Evolutionary conservation across 371 early-diverging fungal species (phyloP).

Genomic region (Amoeboaphelidium protococcarum): DNA sequence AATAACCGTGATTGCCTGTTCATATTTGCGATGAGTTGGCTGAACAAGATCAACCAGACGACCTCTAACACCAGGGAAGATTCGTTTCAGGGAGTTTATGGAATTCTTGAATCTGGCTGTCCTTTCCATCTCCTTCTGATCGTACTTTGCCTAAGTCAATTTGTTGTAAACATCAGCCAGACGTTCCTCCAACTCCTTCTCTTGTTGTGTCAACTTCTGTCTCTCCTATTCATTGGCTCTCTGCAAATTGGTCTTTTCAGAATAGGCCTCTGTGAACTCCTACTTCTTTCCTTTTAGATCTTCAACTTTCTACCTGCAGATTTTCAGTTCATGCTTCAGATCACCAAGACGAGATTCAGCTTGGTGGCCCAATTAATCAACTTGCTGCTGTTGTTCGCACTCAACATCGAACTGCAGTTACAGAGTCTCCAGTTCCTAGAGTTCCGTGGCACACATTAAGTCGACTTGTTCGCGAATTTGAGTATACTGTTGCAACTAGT

Average conservation of each 20-base stretch:
- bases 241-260: too few species aligned
- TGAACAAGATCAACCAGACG: constrained; percentile 64
- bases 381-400: background rate
- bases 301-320: background rate
- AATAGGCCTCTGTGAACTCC: background rate
- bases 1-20: constrained; percentile 40
- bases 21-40: constrained; percentile 80
- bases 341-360: background rate
- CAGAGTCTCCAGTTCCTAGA: background rate
- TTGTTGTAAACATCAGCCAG: constrained; percentile 2
- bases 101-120: constrained; percentile 41
- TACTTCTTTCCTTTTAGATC: background rate
- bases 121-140: constrained; percentile 51
- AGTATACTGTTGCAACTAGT: background rate
- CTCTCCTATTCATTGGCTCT: constrained; percentile 5
- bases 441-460: too few species aligned
- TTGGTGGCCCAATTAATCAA: background rate
- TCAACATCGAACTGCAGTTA: background rate
- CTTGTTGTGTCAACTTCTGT: constrained; percentile 4
- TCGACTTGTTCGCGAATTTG: background rate
- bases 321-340: background rate
- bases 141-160: constrained; percentile 31
- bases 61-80: constrained; percentile 71
- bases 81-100: constrained; percentile 45
- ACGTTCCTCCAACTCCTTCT: background rate